A percentile compares a stretch with the other conserved stretches of the same genome.
phyloP scores from a whole-genome alignment of 1,284 basidiomycete genomes.

The Fereydounia khargensis region DNA sequence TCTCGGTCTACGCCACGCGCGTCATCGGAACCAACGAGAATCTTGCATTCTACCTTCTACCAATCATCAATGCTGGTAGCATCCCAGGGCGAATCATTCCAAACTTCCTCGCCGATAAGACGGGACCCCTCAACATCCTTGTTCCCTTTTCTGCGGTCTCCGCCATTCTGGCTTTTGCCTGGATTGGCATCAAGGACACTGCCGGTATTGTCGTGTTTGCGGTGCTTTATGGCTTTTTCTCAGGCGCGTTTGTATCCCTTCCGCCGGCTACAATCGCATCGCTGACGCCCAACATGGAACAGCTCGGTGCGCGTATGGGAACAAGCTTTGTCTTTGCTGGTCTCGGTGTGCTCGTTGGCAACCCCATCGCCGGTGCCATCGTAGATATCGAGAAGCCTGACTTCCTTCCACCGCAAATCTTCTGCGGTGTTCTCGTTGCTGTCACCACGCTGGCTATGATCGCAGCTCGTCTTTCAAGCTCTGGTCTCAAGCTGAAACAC shows the following conservation, averaged over 20 bases:
- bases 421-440: too few relatives aligned
- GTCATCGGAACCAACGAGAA: too few relatives aligned
- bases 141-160: slow-evolving; percentile 46
- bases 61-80: slow-evolving; percentile 41
- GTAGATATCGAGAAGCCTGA: too few relatives aligned
- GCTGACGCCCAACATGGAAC: slow-evolving; percentile 19
- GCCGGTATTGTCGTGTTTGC: slow-evolving; percentile 20
- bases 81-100: slow-evolving; percentile 56
- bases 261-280: slow-evolving; percentile 26
- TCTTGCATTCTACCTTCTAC: slow-evolving; percentile 39
- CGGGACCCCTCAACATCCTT: slow-evolving; percentile 57
- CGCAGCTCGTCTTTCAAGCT: too few relatives aligned
- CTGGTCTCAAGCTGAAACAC: too few relatives aligned
- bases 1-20: slow-evolving; percentile 9
- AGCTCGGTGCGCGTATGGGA: slow-evolving; percentile 26
- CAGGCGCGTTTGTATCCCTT: slow-evolving; percentile 40
- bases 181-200: slow-evolving; percentile 18
- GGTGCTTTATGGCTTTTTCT: slow-evolving; percentile 39
- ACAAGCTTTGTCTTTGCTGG: slow-evolving; percentile 33
- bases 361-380: slow-evolving; percentile 34
- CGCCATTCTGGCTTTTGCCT: slow-evolving; percentile 42
- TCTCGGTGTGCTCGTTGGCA: slow-evolving; percentile 24
- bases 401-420: too few relatives aligned
- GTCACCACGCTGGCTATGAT: too few relatives aligned
- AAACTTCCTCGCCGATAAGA: slow-evolving; percentile 52